Percentiles rank a stretch among this genome's conserved stretches.
Evolutionary conservation across 192 early-diverging fungal genomes (phyloP).

Genomic region (Bifiguratus adelaidae): DNA sequence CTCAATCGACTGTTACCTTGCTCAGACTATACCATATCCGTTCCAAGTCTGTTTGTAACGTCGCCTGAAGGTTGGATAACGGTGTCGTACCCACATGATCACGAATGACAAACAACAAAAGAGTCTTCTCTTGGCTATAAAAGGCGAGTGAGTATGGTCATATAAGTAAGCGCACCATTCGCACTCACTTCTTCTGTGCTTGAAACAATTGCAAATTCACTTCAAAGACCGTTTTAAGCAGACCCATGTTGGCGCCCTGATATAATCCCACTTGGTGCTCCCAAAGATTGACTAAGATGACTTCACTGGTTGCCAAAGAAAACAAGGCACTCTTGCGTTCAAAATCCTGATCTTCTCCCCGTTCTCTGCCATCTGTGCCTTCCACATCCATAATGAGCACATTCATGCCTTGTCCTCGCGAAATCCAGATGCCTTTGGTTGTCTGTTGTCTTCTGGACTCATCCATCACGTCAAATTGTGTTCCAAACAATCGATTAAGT

Average conservation of each 20-base stretch:
- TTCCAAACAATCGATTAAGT: constrained; percentile 91
- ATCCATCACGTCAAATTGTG: constrained; percentile 93
- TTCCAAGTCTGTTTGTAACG: constrained; percentile 73
- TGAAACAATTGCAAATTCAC: constrained; percentile 98
- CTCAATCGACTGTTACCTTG: constrained; percentile 36
- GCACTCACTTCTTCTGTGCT: constrained; percentile 47
- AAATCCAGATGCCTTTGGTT: constrained; percentile 98
- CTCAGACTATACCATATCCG: constrained; percentile 84
- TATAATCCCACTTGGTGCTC: constrained; percentile 97
- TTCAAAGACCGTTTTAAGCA: constrained; percentile 97
- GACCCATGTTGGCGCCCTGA: constrained; percentile 97
- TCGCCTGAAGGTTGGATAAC: constrained; percentile 65
- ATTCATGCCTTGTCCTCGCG: constrained; percentile 66
- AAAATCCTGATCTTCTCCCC: constrained; percentile 98
- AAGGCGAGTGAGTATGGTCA: background rate
- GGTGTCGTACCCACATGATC: constrained; percentile 89
- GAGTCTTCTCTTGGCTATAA: constrained; percentile 78
- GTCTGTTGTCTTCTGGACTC: constrained; percentile 79
- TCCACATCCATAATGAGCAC: constrained; percentile 97
- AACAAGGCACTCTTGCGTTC: constrained; percentile 98
- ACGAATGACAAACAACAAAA: constrained; percentile 92
- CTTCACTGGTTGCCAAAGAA: constrained; percentile 89
- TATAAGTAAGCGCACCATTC: background rate
- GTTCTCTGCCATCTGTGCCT: constrained; percentile 96
- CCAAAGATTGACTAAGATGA: constrained; percentile 97